Conservation (phyloP, 345 rosid species). For the Angophora floribunda region DNA sequence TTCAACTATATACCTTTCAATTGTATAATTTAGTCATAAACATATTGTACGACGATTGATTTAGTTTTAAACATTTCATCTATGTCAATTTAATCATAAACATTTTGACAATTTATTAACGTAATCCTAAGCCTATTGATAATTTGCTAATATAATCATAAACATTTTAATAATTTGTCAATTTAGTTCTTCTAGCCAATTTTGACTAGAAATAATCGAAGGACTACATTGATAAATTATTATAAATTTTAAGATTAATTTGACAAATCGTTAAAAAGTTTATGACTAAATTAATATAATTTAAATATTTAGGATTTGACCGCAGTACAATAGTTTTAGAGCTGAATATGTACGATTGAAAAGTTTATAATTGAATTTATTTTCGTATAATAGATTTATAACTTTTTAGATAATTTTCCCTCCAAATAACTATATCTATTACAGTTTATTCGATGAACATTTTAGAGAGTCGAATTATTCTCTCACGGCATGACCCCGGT, state of each 20-base stretch:
- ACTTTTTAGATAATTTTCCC: too few species aligned
- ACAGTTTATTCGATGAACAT: accelerated
- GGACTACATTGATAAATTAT: too few species aligned
- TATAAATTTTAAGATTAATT: accelerated
- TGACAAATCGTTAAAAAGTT: accelerated
- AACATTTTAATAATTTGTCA: too few species aligned
- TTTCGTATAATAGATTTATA: accelerated
- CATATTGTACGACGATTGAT: accelerated
- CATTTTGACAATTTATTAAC: too few species aligned
- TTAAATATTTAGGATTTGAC: accelerated
- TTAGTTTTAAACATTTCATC: accelerated
- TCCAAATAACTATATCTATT: accelerated
- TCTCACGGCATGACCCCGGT: not conserved
- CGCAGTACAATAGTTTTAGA: not conserved
- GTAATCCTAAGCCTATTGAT: accelerated
- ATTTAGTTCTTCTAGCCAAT: too few species aligned
- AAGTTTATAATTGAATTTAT: accelerated
- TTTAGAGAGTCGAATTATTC: not conserved
- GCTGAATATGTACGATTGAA: too few species aligned
- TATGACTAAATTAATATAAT: too few species aligned
- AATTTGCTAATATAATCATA: too few species aligned
- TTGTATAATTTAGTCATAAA: accelerated
- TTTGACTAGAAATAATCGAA: not conserved
- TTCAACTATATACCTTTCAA: too few species aligned
- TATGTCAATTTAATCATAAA: too few species aligned